phyloP scores from a whole-genome alignment of 2,329 filamentous ascomycete species.

The Tolypocladium pustulatum region DNA sequence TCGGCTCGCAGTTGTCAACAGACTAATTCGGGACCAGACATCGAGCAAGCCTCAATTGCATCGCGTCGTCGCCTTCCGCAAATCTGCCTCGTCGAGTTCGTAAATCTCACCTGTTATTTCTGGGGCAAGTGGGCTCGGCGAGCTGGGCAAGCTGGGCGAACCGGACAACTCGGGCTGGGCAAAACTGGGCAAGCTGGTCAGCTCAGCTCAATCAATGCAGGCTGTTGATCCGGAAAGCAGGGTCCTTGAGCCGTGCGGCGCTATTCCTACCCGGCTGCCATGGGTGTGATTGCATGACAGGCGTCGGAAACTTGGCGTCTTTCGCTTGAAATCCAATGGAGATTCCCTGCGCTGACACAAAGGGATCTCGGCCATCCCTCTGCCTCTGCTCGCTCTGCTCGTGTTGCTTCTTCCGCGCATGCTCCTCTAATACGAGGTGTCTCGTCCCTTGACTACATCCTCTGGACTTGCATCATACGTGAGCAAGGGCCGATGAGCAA shows the following conservation, averaged over 20 bases:
- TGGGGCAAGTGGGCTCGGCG: neutral
- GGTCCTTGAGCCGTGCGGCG: neutral
- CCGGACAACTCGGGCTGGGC: no score
- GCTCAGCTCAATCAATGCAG: neutral
- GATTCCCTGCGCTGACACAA: neutral
- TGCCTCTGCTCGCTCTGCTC: no score
- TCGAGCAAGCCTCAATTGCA: neutral
- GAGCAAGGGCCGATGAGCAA: neutral
- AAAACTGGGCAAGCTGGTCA: neutral
- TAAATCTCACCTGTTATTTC: neutral
- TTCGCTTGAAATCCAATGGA: neutral
- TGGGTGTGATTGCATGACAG: neutral
- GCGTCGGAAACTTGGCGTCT: neutral
- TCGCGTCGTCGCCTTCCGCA: neutral
- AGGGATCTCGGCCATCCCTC: neutral
- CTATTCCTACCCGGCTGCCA: neutral
- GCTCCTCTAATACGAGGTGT: neutral
- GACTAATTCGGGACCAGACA: neutral
- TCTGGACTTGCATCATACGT: neutral
- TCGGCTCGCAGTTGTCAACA: neutral
- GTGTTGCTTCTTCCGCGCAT: neutral
- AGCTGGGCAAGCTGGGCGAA: neutral
- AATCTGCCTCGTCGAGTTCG: neutral
- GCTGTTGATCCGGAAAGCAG: neutral
- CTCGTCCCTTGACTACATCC: no score